Conservation (phyloP, 129 eudicot genomes). For the Tagetes patula region DNA sequence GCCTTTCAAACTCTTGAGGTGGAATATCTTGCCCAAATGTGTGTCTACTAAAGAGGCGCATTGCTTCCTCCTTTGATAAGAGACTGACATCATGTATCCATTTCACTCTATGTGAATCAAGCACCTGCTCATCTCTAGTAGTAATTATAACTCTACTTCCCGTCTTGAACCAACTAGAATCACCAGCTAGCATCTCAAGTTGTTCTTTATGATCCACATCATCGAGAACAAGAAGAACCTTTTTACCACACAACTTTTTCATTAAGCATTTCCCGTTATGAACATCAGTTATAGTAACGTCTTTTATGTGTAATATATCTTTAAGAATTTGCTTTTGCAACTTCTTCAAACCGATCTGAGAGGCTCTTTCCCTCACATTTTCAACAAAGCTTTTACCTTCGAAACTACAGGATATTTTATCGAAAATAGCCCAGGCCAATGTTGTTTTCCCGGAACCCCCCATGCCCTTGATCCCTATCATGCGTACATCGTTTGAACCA, state of each 20-base stretch:
- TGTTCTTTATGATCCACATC: background rate
- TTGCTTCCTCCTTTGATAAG: background rate
- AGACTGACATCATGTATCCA: background rate
- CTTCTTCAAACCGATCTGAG: background rate
- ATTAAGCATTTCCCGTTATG: background rate
- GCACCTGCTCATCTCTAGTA: conserved; percentile 11
- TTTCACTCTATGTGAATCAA: background rate
- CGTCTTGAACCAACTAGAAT: background rate
- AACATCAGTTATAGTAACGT: background rate
- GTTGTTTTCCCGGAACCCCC: background rate
- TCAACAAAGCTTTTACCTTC: conserved; percentile 10
- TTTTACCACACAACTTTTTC: background rate
- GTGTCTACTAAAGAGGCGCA: background rate
- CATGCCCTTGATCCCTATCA: conserved; percentile 3
- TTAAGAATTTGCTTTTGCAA: background rate
- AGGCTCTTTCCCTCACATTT: background rate
- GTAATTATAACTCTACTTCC: conserved; percentile 21
- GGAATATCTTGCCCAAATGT: background rate
- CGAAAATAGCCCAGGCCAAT: background rate
- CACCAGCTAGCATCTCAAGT: background rate
- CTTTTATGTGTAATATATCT: background rate
- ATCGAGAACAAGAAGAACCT: background rate
- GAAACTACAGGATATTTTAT: background rate
- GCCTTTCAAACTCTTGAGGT: background rate
- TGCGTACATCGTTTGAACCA: background rate